These are phyloP conservation scores for Eimeria necatrix DNA, from an alignment of 169 alveolate species.

Conservation along the genomic window DNA sequence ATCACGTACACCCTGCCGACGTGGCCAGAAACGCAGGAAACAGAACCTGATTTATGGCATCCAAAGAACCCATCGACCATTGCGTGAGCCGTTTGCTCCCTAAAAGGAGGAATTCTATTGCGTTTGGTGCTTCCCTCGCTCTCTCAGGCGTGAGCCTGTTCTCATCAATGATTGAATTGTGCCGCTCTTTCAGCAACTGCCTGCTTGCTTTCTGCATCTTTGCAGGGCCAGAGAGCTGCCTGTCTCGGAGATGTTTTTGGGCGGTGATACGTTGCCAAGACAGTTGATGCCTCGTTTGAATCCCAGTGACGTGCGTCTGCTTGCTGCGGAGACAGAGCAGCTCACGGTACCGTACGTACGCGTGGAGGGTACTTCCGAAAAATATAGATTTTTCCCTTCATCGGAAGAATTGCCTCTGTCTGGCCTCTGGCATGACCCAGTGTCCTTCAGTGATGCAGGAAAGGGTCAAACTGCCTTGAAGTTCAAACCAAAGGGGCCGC, in stretches of 20 bases:
- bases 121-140: no score
- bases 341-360: slow-evolving; percentile 55
- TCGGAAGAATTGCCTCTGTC: slow-evolving; percentile 67
- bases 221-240: slow-evolving; percentile 60
- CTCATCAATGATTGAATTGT: no score
- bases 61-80: slow-evolving; percentile 62
- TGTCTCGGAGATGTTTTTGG: slow-evolving; percentile 23
- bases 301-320: slow-evolving; percentile 69
- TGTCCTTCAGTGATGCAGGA: slow-evolving; percentile 55
- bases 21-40: slow-evolving; percentile 60
- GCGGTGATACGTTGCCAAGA: slow-evolving; percentile 60
- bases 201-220: not conserved
- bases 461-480: slow-evolving; percentile 57
- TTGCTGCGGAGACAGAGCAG: slow-evolving; percentile 74
- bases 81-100: slow-evolving; percentile 12
- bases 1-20: slow-evolving; percentile 46
- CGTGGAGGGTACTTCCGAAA: slow-evolving; percentile 74
- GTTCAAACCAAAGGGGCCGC: slow-evolving; percentile 24
- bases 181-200: no score
- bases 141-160: no score
- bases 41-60: slow-evolving; percentile 71
- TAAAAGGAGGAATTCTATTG: no score
- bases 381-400: slow-evolving; percentile 1
- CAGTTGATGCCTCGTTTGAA: slow-evolving; percentile 59
- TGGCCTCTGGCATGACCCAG: slow-evolving; percentile 73